Conservation (phyloP, 2,329 filamentous ascomycete species). For the Macrophomina phaseolina region DNA sequence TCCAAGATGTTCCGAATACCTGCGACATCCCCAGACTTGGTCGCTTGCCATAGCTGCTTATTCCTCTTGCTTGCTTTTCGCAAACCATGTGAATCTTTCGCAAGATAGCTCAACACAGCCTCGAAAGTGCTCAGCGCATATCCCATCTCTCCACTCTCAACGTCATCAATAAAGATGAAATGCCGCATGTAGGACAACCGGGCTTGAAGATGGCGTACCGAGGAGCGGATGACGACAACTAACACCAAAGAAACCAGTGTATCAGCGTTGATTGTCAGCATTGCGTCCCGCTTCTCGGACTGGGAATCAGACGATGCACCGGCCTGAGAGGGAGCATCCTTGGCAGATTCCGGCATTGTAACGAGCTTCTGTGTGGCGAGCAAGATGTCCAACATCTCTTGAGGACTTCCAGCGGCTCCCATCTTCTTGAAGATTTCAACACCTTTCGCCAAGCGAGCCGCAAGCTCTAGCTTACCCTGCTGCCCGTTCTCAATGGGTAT, state of each 20-base stretch:
- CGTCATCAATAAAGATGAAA: constrained; percentile 97
- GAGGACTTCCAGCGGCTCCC: constrained; percentile 75
- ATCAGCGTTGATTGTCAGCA: constrained; percentile 80
- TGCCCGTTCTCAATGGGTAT: constrained; percentile 82
- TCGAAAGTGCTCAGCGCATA: constrained; percentile 97
- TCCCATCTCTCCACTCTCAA: constrained; percentile 93
- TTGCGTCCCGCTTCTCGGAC: constrained; percentile 60
- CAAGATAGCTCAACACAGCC: constrained; percentile 87
- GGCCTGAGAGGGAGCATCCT: constrained; percentile 44
- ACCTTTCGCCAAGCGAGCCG: constrained; percentile 75
- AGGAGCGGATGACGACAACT: constrained; percentile 89
- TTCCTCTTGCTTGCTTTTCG: constrained; percentile 87
- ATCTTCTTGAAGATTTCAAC: constrained; percentile 92
- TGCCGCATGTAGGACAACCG: constrained; percentile 93
- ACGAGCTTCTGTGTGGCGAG: constrained; percentile 83
- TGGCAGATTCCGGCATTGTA: constrained; percentile 61
- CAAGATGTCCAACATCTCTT: constrained; percentile 85
- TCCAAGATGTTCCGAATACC: constrained; percentile 82
- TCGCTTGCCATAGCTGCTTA: constrained; percentile 84
- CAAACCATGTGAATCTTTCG: constrained; percentile 79
- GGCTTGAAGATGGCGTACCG: constrained; percentile 85
- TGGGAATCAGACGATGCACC: constrained; percentile 35
- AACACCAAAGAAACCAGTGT: constrained; percentile 89
- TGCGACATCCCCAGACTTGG: constrained; percentile 75
- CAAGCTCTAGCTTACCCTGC: constrained; percentile 80